Base-by-base conservation (phyloP, 2,329 filamentous ascomycete genomes). In the Alternaria atra region DNA sequence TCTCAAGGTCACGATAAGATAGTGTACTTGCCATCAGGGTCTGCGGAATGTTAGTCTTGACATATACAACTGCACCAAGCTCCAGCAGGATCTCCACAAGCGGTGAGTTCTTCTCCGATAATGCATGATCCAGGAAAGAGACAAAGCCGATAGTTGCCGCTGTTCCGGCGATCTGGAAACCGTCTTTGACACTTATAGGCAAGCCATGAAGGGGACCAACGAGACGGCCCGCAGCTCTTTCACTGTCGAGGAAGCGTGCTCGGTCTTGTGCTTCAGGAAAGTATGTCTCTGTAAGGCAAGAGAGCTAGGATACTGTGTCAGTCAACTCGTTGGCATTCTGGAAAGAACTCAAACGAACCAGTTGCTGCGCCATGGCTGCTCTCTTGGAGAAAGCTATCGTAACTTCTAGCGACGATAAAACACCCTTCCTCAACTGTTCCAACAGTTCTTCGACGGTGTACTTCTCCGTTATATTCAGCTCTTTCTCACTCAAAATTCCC, bases 41-140 rank as follows among this genome's bases (percentile, higher is more conserved):
- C 4, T 86, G 87, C 0, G 89, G 88, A 2, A 91, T 78, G 66
- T 90, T 90, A 0, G 89, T 91, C 77, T 91, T 91, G 63, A 84
- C 82, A 64, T 90, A 89, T n/a, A 89, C 75, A 0, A 91, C 81
- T 1, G 89, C 89, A 1, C 90, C 90, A 0, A 87, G 80, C 15
- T 82, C 80, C 8, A 85, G 75, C 2, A 91, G 73, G 0, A 89
- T 79, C n/a, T 84, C 79, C 0, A 89, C 84, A 5, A 89, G 77
- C 0, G 82, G 79, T 0, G 85, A 83, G 70, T 89, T 84, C 52
- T 69, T 56, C 1, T 80, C 67, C 20, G 74, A 72, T 27, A 73
- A 71, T 0, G 88, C 86, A 39, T 87, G 81, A 30, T 83, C 83
- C 5, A 88, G 84, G 58, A 89, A 84, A 1, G 84, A 83, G 0